Conservation (phyloP, 371 early-diverging fungal species). For the Nematocida ausubeli region DNA sequence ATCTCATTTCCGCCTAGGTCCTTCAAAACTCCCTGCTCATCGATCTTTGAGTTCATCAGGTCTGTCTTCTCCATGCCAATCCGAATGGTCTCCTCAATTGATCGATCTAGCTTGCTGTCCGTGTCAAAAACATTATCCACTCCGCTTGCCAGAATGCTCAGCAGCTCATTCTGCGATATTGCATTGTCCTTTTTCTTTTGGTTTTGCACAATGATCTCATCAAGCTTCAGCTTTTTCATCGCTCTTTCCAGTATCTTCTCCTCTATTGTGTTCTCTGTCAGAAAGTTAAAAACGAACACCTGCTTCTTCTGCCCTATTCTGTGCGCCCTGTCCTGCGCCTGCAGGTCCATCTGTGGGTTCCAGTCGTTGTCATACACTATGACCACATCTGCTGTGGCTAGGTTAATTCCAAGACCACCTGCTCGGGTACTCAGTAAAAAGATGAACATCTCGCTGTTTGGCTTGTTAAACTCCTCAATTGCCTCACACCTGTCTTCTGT, state of each 20-base stretch:
- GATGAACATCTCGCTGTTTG: conserved; percentile 81
- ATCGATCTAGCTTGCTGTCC: conserved; percentile 86
- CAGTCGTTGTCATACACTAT: conserved; percentile 99
- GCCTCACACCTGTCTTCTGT: conserved; percentile 83
- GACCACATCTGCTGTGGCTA: conserved; percentile 97
- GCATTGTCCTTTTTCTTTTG: conserved; percentile 69
- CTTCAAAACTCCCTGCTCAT: conserved; percentile 72
- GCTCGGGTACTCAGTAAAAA: conserved; percentile 75
- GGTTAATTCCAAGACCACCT: conserved; percentile 95
- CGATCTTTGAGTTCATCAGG: conserved; percentile 78
- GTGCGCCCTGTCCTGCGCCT: conserved; percentile 99
- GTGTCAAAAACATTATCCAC: conserved; percentile 80
- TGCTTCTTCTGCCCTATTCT: conserved; percentile 99
- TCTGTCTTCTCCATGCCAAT: conserved; percentile 82
- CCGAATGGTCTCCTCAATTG: conserved; percentile 80
- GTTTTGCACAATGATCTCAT: conserved; percentile 92
- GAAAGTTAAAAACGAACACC: conserved; percentile 92
- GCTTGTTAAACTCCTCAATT: conserved; percentile 88
- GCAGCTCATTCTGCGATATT: conserved; percentile 69
- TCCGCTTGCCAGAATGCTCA: conserved; percentile 70
- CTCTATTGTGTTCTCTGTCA: conserved; percentile 87
- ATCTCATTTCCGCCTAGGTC: conserved; percentile 34
- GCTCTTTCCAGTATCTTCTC: conserved; percentile 88
- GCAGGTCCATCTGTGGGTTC: conserved; percentile 96
- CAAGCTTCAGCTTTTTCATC: conserved; percentile 88